A percentile compares a stretch with the other conserved stretches of the same genome.
These are phyloP conservation scores for Tillandsia fasciculata DNA, from an alignment of 176 grass and related monocot genomes.

Conservation along the genomic window DNA sequence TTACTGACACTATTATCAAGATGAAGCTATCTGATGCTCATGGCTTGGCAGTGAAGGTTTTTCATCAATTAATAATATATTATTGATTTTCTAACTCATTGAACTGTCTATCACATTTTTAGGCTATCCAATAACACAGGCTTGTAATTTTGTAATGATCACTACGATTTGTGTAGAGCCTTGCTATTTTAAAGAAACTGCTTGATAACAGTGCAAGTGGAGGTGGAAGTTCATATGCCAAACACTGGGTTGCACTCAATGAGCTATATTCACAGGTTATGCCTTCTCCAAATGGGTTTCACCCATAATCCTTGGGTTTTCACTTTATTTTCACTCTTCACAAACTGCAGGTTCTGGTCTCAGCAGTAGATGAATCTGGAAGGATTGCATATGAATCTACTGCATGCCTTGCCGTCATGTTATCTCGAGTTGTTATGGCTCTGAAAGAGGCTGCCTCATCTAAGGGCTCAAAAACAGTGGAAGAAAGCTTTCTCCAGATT, in stretches of 20 bases:
- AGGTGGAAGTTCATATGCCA: constrained; percentile 45
- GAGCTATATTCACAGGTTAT: constrained; percentile 80
- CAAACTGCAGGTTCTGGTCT: constrained; percentile 55
- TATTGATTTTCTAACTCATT: neutral
- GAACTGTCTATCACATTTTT: neutral
- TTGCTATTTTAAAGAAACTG: constrained; percentile 63
- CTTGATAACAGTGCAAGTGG: constrained; percentile 46
- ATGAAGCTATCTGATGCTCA: constrained; percentile 55
- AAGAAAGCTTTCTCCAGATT: constrained; percentile 46
- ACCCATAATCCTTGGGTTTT: constrained; percentile 4
- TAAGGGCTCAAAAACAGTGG: constrained; percentile 38
- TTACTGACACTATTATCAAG: constrained; percentile 57
- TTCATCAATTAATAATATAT: neutral
- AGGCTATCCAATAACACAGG: neutral
- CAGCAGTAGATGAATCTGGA: constrained; percentile 67
- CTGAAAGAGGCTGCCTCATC: constrained; percentile 60
- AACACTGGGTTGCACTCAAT: constrained; percentile 48
- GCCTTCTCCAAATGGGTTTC: constrained; percentile 15
- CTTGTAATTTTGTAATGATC: neutral
- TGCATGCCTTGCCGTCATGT: constrained; percentile 76
- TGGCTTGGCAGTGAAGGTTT: constrained; percentile 60
- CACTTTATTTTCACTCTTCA: constrained; percentile 13
- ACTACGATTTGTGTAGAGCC: constrained; percentile 33
- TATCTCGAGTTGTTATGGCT: constrained; percentile 44
- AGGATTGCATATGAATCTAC: constrained; percentile 72